Evolutionary conservation across 371 early-diverging fungal species (phyloP), one percentile per base, ranked within the genome.

Genomic region (Haplosporangium sp.): DNA sequence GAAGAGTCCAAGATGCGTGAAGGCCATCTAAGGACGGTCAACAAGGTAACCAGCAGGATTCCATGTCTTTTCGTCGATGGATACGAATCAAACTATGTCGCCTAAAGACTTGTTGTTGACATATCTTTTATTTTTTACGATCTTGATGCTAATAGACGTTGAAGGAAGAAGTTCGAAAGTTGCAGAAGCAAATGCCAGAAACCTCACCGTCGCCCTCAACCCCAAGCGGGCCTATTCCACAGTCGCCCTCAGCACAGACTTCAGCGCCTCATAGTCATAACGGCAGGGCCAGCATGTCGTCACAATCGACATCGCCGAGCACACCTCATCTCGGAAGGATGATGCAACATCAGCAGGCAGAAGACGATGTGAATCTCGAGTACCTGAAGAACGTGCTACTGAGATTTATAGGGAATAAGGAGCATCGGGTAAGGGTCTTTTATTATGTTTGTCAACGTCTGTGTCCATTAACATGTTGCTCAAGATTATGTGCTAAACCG

Each of bases 321-420:
- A 70, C 85, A 38, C 62, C 72, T 12, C 60, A 69, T 55, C 67
- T 50, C 21, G 55, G 62, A 38, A 62, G 55, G 46, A 69, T 50
- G 53, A 51, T 62, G 46, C 68, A 47, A 60, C 72, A 55, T 50
- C 82, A 57, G 55, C 81, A 59, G 57, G 82, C 40, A 7, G 72
- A 61, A 0, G 90, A 88, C 40, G 85, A 83, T 59, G 77, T 92
- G 51, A 93, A 94, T 62, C 68, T 93, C n/a, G 95, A 96, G 74
- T 97, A 97, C 66, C 76, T 96, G 59, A 89, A 92, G 67, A 90
- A 94, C 62, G 91, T 97, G 11, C 73, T 97, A 52, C 75, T 97
- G 50, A 93, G 91, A 67, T 96, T 96, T 80, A 84, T 97, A 64
- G 95, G 96, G 80, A 86, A 88, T 55, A 92, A 89, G 73, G 89